These are phyloP conservation scores for Tephrocybe sp. DNA, from an alignment of 768 basidiomycete genomes.

Conservation along the genomic window DNA sequence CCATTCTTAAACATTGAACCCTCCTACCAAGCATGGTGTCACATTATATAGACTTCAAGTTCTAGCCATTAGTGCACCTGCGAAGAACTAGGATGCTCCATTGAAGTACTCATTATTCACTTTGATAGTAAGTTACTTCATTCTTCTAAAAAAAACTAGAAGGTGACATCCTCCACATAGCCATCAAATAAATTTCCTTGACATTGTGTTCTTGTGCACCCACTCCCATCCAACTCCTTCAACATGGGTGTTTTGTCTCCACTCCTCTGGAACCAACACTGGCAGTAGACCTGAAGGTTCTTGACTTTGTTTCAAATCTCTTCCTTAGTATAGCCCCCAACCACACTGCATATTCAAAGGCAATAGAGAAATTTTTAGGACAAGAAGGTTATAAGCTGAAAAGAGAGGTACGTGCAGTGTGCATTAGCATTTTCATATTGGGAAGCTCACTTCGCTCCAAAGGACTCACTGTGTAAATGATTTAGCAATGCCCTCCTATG, in stretches of 20 bases:
- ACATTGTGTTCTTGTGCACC: neutral
- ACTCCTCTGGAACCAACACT: slow-evolving; percentile 26
- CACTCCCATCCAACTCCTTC: neutral
- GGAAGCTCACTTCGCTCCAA: no score
- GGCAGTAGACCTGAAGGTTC: slow-evolving; percentile 27
- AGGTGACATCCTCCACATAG: no score
- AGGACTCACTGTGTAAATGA: no score
- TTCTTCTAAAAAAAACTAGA: neutral
- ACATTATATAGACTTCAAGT: neutral
- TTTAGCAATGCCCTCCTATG: neutral
- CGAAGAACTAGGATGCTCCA: neutral
- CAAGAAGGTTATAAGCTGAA: neutral
- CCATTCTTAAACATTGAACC: neutral
- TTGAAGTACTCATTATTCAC: neutral
- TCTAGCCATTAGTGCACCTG: neutral
- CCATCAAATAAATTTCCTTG: neutral
- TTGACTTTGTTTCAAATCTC: slow-evolving; percentile 24
- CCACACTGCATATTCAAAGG: slow-evolving; percentile 16
- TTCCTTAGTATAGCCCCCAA: slow-evolving; percentile 26
- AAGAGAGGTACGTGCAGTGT: neutral
- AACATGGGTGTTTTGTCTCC: slow-evolving; percentile 19
- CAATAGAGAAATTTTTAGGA: neutral
- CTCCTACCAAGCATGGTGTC: neutral
- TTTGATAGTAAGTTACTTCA: neutral
- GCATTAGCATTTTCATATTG: no score